Conservation (phyloP, 345 rosid species). For the Lepidium africanum region DNA sequence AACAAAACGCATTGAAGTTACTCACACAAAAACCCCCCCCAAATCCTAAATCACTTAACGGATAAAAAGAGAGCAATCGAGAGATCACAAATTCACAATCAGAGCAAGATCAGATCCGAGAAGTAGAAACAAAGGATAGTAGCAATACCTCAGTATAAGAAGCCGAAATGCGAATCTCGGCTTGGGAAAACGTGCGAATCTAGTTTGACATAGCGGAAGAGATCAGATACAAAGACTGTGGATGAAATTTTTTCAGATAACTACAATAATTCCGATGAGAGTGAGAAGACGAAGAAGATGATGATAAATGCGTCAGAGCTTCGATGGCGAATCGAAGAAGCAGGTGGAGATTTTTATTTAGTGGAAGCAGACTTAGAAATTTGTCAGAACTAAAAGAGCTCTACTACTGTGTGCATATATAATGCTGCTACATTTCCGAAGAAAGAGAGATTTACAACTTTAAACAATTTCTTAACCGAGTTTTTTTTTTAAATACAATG, state of each 20-base stretch:
- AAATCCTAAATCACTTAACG: constrained; percentile 9
- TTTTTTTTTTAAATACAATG: neutral
- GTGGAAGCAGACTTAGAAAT: neutral
- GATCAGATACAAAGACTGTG: constrained; percentile 7
- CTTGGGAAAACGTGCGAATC: constrained; percentile 10
- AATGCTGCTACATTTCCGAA: constrained; percentile 4
- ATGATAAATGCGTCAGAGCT: constrained; percentile 12
- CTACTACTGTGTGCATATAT: constrained; percentile 22
- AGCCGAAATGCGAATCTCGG: constrained; percentile 23
- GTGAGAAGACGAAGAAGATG: neutral
- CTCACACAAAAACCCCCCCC: neutral
- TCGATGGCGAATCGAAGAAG: constrained; percentile 17
- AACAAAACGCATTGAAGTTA: neutral
- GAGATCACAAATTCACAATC: constrained; percentile 21
- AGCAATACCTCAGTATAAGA: neutral
- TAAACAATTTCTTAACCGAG: neutral
- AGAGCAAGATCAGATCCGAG: constrained; percentile 22
- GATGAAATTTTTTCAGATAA: neutral
- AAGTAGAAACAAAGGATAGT: neutral
- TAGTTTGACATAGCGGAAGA: neutral
- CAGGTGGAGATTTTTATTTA: constrained; percentile 1
- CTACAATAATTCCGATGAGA: neutral
- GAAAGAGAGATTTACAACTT: constrained; percentile 2
- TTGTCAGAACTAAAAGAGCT: constrained; percentile 7
- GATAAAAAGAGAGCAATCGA: neutral